Percentiles rank a stretch among this genome's conserved stretches.
phyloP scores from a whole-genome alignment of 352 stramenopile species.

The Pythium guiyangense region DNA sequence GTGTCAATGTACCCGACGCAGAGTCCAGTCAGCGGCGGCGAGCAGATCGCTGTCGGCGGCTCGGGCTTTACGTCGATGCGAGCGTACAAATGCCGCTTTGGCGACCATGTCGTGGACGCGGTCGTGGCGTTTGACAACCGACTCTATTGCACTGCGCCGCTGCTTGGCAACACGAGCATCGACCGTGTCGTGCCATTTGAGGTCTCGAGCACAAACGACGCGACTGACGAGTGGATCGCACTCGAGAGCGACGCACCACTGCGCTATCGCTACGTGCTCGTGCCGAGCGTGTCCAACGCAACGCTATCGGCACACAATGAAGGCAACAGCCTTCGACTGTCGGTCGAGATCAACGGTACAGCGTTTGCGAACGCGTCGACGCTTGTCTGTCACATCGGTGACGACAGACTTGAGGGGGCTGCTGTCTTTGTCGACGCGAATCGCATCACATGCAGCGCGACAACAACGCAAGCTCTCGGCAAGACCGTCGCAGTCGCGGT shows the following conservation, averaged over 20 bases:
- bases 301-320: background rate
- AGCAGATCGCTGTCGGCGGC: conserved; percentile 21
- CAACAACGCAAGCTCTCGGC: background rate
- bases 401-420: conserved; percentile 2
- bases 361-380: background rate
- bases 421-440: conserved; percentile 8
- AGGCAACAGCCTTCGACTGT: background rate
- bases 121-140: conserved; percentile 23
- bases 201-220: background rate
- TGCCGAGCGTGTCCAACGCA: conserved; percentile 19
- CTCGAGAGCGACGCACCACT: conserved; percentile 6
- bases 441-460: conserved; percentile 12
- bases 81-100: conserved; percentile 26
- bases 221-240: background rate
- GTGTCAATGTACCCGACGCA: conserved; percentile 17
- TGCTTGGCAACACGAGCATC: background rate
- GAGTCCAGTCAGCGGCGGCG: conserved; percentile 15
- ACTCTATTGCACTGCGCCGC: conserved; percentile 24
- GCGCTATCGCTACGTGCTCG: conserved; percentile 20
- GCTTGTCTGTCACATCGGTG: conserved; percentile 8
- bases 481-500: conserved; percentile 22
- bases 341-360: background rate
- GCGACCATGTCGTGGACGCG: conserved; percentile 10
- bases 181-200: background rate
- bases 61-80: conserved; percentile 19